A percentile compares a stretch with the other conserved stretches of the same genome.
phyloP scores from a whole-genome alignment of 2,329 filamentous ascomycete genomes.

The Blastomyces gilchristii region DNA sequence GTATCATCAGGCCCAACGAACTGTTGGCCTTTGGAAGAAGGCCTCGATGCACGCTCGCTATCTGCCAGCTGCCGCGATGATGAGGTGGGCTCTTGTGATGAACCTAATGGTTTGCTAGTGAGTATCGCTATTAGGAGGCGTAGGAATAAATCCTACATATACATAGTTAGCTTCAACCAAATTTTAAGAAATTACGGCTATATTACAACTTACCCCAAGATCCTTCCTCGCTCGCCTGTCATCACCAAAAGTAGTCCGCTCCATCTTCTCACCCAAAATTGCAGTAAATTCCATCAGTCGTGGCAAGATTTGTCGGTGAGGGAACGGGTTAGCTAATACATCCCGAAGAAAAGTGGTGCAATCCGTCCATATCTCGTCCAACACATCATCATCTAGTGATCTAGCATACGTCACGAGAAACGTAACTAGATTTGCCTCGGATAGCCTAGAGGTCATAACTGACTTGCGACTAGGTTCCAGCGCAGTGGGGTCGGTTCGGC shows the following conservation, averaged over 20 bases:
- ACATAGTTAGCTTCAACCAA: slow-evolving; percentile 17
- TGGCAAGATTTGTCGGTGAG: slow-evolving; percentile 82
- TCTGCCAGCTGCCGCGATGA: background rate
- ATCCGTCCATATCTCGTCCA: slow-evolving; percentile 96
- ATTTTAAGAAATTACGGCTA: background rate
- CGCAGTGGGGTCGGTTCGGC: slow-evolving; percentile 73
- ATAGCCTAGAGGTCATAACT: slow-evolving; percentile 73
- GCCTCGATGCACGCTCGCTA: slow-evolving; percentile 11
- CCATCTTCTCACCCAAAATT: slow-evolving; percentile 85
- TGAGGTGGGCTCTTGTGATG: slow-evolving; percentile 48
- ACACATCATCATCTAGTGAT: slow-evolving; percentile 88
- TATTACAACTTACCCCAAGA: slow-evolving; percentile 55
- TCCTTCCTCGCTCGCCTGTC: slow-evolving; percentile 86
- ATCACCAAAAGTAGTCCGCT: slow-evolving; percentile 96
- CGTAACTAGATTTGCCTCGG: slow-evolving; percentile 71
- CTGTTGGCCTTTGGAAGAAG: slow-evolving; percentile 21
- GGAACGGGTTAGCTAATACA: slow-evolving; percentile 83
- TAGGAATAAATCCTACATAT: slow-evolving; percentile 67
- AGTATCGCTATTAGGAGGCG: slow-evolving; percentile 86
- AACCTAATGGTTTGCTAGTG: slow-evolving; percentile 71
- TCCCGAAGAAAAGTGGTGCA: slow-evolving; percentile 86
- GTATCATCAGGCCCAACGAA: slow-evolving; percentile 58
- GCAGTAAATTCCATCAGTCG: slow-evolving; percentile 79
- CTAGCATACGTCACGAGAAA: slow-evolving; percentile 86
- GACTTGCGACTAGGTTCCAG: slow-evolving; percentile 74